phyloP scores from a whole-genome alignment of 768 basidiomycete genomes.

The Pleurotus tuoliensis region DNA sequence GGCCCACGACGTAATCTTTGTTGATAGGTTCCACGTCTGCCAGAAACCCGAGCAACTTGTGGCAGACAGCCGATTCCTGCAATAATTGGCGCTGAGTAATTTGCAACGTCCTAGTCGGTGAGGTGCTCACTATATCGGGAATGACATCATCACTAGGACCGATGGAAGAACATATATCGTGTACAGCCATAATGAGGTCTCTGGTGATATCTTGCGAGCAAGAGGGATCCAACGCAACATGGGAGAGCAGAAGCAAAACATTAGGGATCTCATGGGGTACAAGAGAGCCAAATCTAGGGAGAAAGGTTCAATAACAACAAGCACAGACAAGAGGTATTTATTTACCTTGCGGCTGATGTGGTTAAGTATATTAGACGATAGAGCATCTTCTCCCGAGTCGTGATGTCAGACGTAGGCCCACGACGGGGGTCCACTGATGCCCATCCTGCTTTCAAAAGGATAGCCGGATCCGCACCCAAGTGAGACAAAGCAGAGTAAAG shows the following conservation, averaged over 20 bases:
- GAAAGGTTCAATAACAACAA: slow-evolving; percentile 6
- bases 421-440: slow-evolving; percentile 5
- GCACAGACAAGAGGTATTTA: not conserved
- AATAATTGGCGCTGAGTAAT: not conserved
- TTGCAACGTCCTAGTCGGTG: not conserved
- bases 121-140: slow-evolving; percentile 21
- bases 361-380: slow-evolving; percentile 41
- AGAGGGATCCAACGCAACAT: slow-evolving; percentile 54
- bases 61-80: slow-evolving; percentile 48
- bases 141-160: slow-evolving; percentile 25
- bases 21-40: slow-evolving; percentile 40
- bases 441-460: slow-evolving; percentile 31
- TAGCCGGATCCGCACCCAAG: slow-evolving; percentile 39
- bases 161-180: slow-evolving; percentile 41
- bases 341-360: slow-evolving; percentile 39
- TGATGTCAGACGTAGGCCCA: slow-evolving; percentile 11
- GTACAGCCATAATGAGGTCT: slow-evolving; percentile 44
- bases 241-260: slow-evolving; percentile 43
- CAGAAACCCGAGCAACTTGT: slow-evolving; percentile 38
- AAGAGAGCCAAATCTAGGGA: slow-evolving; percentile 29
- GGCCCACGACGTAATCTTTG: slow-evolving; percentile 44
- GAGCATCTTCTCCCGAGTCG: slow-evolving; percentile 27
- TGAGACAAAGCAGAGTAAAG: slow-evolving; percentile 33
- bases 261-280: slow-evolving; percentile 39
- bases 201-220: slow-evolving; percentile 39